Evolutionary conservation across 345 rosid species (phyloP).

Genomic region (Rubroshorea leprosula): DNA sequence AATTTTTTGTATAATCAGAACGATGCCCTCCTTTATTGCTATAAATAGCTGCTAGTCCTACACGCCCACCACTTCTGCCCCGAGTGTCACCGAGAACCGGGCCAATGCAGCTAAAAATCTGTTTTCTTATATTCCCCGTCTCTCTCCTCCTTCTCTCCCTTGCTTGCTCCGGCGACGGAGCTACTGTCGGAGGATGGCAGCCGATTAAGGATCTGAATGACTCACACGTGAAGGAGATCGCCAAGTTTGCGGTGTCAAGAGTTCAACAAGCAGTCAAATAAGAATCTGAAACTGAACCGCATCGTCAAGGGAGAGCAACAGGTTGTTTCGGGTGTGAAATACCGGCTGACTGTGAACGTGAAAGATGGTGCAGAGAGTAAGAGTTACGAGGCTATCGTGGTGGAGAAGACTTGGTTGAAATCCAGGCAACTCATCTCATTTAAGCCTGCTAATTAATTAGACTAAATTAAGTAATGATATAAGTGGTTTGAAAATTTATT

Average conservation of each 20-base stretch:
- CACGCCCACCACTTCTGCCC: background rate
- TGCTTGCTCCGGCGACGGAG: slow-evolving; percentile 2
- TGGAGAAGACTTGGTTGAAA: slow-evolving; percentile 42
- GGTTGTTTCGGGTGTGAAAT: slow-evolving; percentile 48
- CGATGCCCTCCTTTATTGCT: no score
- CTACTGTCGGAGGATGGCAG: slow-evolving; percentile 37
- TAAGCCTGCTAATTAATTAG: slow-evolving; percentile 11
- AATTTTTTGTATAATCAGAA: no score
- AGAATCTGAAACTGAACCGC: slow-evolving; percentile 20
- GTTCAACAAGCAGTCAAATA: slow-evolving; percentile 21
- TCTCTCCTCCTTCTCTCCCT: slow-evolving; percentile 1
- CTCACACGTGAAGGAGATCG: slow-evolving; percentile 43
- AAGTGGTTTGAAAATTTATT: no score
- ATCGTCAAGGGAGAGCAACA: slow-evolving; percentile 46
- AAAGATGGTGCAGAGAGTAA: slow-evolving; percentile 8
- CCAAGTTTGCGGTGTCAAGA: slow-evolving; percentile 40
- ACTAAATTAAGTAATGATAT: no score
- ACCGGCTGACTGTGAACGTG: slow-evolving; percentile 32
- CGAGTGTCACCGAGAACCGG: background rate
- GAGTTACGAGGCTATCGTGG: slow-evolving; percentile 40
- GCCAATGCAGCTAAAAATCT: background rate
- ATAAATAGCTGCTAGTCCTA: no score
- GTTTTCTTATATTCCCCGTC: slow-evolving; percentile 1
- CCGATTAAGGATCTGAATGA: slow-evolving; percentile 40
- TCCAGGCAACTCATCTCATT: slow-evolving; percentile 43